phyloP scores from a whole-genome alignment of 192 early-diverging fungal species.

The Spizellomyces sp. region DNA sequence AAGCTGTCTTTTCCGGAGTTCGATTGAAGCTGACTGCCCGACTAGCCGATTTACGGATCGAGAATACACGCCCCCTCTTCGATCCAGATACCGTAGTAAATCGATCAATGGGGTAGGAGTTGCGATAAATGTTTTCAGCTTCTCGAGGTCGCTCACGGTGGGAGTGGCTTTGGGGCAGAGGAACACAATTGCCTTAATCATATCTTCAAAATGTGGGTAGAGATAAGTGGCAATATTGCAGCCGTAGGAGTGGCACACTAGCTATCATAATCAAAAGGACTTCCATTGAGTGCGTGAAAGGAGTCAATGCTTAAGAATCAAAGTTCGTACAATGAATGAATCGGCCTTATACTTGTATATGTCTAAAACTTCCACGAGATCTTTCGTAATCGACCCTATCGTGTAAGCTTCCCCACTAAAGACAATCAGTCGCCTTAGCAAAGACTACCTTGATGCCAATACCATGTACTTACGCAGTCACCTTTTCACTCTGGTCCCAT shows the following conservation, averaged over 20 bases:
- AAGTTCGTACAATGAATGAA: slow-evolving; percentile 19
- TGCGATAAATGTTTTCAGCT: slow-evolving; percentile 9
- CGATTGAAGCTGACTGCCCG: slow-evolving; percentile 3
- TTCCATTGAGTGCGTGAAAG: no score
- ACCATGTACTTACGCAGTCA: no score
- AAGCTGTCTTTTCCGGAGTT: slow-evolving; percentile 13
- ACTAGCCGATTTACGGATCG: slow-evolving; percentile 22
- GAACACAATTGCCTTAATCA: slow-evolving; percentile 28
- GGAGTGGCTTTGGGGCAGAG: slow-evolving; percentile 30
- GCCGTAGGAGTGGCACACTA: slow-evolving; percentile 37
- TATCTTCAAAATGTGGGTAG: not conserved
- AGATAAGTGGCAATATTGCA: slow-evolving; percentile 18
- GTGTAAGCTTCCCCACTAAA: slow-evolving; percentile 14
- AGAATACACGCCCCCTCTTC: slow-evolving; percentile 28
- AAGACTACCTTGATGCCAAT: no score
- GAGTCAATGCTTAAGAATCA: no score
- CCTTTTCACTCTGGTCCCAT: not conserved
- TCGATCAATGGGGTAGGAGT: slow-evolving; percentile 28
- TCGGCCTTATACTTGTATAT: slow-evolving; percentile 24
- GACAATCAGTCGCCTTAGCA: not conserved
- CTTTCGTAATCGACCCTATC: slow-evolving; percentile 9
- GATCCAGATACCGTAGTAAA: slow-evolving; percentile 20
- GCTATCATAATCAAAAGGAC: slow-evolving; percentile 2
- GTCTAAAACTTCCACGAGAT: slow-evolving; percentile 17
- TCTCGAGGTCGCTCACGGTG: slow-evolving; percentile 4